phyloP scores from a whole-genome alignment of 1,139 yeast genomes.

The Geotrichum australiense region DNA sequence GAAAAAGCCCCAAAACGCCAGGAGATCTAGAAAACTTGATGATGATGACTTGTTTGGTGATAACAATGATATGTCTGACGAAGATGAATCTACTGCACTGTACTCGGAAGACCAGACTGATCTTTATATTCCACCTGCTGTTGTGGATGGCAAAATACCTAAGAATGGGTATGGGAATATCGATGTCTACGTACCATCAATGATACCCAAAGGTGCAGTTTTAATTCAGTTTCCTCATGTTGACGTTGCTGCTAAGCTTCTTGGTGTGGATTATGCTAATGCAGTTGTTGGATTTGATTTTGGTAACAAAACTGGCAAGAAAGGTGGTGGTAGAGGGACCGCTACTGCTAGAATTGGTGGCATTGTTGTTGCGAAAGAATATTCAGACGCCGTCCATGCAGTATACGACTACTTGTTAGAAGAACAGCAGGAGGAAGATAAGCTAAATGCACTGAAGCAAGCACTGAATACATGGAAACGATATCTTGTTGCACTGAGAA shows the following conservation, averaged over 20 bases:
- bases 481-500: constrained; percentile 62
- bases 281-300: constrained; percentile 88
- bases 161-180: constrained; percentile 77
- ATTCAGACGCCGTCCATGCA: constrained; percentile 55
- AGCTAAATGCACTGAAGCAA: constrained; percentile 41
- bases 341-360: constrained; percentile 72
- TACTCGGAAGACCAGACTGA: constrained; percentile 78
- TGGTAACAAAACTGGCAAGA: constrained; percentile 22
- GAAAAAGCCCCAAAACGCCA: constrained; percentile 23
- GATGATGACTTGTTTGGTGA: constrained; percentile 26
- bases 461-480: constrained; percentile 70
- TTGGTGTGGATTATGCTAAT: constrained; percentile 73
- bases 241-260: constrained; percentile 59
- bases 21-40: constrained; percentile 17
- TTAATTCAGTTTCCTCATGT: constrained; percentile 51
- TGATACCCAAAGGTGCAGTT: constrained; percentile 81
- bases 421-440: constrained; percentile 45
- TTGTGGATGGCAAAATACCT: constrained; percentile 57
- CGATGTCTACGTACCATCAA: constrained; percentile 65
- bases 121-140: constrained; percentile 57
- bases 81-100: constrained; percentile 45
- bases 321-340: constrained; percentile 18
- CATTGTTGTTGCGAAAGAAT: constrained; percentile 60
- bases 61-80: constrained; percentile 43
- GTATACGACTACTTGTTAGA: constrained; percentile 52